Evolutionary conservation across 805 yeast genomes (phyloP).

Genomic region (Kuraishia capsulata): DNA sequence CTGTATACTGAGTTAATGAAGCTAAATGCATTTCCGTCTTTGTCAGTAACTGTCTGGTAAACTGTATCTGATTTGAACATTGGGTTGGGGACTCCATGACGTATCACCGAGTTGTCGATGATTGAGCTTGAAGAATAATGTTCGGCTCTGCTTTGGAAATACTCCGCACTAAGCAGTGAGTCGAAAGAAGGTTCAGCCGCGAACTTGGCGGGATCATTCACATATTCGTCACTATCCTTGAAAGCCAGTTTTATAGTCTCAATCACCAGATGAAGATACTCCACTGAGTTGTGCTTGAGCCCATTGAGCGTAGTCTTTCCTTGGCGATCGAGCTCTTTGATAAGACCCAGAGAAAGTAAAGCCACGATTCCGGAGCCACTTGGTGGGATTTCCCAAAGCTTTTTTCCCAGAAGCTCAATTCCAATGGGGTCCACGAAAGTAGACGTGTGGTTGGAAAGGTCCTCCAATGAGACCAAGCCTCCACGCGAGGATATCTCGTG

Average conservation of each 20-base stretch:
- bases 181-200: slow-evolving; percentile 12
- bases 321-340: slow-evolving; percentile 40
- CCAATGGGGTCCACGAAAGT: slow-evolving; percentile 58
- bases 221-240: slow-evolving; percentile 66
- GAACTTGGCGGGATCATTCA: slow-evolving; percentile 47
- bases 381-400: slow-evolving; percentile 78
- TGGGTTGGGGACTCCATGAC: slow-evolving; percentile 49
- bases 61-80: slow-evolving; percentile 61
- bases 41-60: slow-evolving; percentile 55
- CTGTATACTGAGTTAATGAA: slow-evolving; percentile 70
- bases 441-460: slow-evolving; percentile 48
- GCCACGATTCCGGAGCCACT: slow-evolving; percentile 80
- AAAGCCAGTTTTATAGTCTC: slow-evolving; percentile 68
- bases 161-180: slow-evolving; percentile 36
- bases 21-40: slow-evolving; percentile 71
- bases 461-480: slow-evolving; percentile 47
- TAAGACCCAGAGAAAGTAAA: slow-evolving; percentile 56
- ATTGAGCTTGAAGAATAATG: slow-evolving; percentile 31
- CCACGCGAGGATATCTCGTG: slow-evolving; percentile 40
- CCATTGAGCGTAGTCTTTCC: slow-evolving; percentile 32
- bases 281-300: slow-evolving; percentile 57
- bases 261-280: slow-evolving; percentile 58
- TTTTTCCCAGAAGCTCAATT: slow-evolving; percentile 40
- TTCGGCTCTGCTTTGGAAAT: slow-evolving; percentile 39
- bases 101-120: slow-evolving; percentile 29